Evolutionary conservation across 768 basidiomycete genomes (phyloP), one percentile per base, ranked within the genome.

Genomic region (Tubosaeta brunneosetosa): DNA sequence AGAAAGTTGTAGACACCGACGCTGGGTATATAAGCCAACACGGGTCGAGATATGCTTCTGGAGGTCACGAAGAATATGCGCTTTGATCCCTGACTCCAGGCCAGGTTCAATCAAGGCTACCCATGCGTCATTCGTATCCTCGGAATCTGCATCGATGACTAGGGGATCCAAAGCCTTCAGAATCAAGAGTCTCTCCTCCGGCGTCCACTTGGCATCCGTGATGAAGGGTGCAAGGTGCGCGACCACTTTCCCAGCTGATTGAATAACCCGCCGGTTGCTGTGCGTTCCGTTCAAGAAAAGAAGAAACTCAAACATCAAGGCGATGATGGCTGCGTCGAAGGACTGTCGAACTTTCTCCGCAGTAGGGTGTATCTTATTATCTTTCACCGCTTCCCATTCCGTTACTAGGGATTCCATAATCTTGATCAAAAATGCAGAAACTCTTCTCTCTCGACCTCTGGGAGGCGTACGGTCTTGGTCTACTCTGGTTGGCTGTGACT

Each of bases 271-370:
- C 44, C 78, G 70, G 57, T 85, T 87, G 2, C 78, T 68, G 25
- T 76, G 72, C 2, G 75, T 81, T 14, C 88, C 89, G 51, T 89
- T 92, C 47, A 83, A 58, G 8, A 77, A 62, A 7, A 93, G 76
- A 1, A 81, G 59, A 3, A 81, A 78, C 64, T 93, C 86, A 60
- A 90, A 94, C 33, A 74, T 73, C 3, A 97, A 68, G 3, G 84
- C 79, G 2, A 74, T 71, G 8, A 91, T 74, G 6, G 83, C 81
- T 29, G 86, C 67, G 63, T 97, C 93, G 49, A 97, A 61, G 4
- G 80, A 74, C 29, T 77, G 75, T 19, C 91, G 82, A 4, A 85
- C 76, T 43, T 74, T 76, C 64, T 90, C 90, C 1, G 80, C 81
- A 7, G 79, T 81, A 22, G 77, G 74, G 52, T 73, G 73, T 12